Evolutionary conservation across 345 rosid species (phyloP).

Genomic region (Balakata baccata): DNA sequence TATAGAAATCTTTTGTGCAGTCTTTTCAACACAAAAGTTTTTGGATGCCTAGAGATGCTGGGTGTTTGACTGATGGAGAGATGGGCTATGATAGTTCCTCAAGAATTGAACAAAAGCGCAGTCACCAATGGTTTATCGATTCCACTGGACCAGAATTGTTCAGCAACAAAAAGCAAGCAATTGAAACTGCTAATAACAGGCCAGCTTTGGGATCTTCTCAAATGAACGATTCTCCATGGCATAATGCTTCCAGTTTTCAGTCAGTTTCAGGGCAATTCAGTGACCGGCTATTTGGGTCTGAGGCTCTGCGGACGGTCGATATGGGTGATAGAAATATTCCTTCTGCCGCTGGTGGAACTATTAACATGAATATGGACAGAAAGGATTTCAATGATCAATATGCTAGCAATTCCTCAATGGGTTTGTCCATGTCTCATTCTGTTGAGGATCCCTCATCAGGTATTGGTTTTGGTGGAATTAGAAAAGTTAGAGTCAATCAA

Average conservation of each 20-base stretch:
- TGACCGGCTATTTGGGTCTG: conserved; percentile 45
- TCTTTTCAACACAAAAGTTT: conserved; percentile 43
- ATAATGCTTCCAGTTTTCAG: conserved; percentile 36
- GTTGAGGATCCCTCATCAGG: conserved; percentile 40
- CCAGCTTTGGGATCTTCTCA: conserved; percentile 35
- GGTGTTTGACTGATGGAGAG: conserved; percentile 42
- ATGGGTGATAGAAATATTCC: conserved; percentile 40
- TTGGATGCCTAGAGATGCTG: conserved; percentile 46
- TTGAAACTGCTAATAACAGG: conserved; percentile 33
- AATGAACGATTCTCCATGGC: conserved; percentile 39
- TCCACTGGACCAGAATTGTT: conserved; percentile 34
- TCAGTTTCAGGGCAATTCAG: conserved; percentile 43
- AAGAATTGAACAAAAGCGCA: conserved; percentile 50
- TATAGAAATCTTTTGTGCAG: conserved; percentile 21
- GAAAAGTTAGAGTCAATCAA: conserved; percentile 53
- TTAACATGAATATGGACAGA: conserved; percentile 37
- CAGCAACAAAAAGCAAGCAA: conserved; percentile 57
- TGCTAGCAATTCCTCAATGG: conserved; percentile 34
- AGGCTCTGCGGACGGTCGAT: conserved; percentile 29
- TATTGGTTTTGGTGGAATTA: conserved; percentile 46
- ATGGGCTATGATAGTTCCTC: conserved; percentile 40
- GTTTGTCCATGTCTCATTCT: conserved; percentile 42
- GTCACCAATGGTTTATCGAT: conserved; percentile 55
- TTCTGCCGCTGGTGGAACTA: conserved; percentile 36
- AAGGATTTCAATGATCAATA: conserved; percentile 40